Conservation (phyloP, 2,329 filamentous ascomycete genomes). For the Pseudogymnoascus verrucosus region DNA sequence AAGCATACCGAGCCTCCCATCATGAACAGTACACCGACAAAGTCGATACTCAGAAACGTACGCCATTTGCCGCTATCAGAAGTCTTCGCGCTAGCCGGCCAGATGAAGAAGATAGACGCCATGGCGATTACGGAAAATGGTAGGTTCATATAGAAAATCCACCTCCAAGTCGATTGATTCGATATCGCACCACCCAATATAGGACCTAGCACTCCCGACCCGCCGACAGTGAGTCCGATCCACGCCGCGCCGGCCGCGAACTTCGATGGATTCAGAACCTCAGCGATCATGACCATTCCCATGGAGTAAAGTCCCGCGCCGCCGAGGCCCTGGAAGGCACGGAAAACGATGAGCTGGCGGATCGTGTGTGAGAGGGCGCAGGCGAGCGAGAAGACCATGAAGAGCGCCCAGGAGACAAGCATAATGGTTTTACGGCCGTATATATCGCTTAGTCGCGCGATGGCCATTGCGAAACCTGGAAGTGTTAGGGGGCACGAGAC, state of each 20-base stretch:
- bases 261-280: slow-evolving; percentile 37
- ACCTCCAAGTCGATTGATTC: slow-evolving; percentile 17
- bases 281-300: slow-evolving; percentile 31
- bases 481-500: neutral
- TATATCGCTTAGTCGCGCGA: slow-evolving; percentile 9
- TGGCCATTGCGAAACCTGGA: slow-evolving; percentile 9
- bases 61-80: neutral
- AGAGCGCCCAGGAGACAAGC: neutral
- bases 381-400: slow-evolving; percentile 11
- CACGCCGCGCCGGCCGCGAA: slow-evolving; percentile 38
- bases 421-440: slow-evolving; percentile 9
- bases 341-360: slow-evolving; percentile 19
- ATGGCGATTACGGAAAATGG: neutral
- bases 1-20: slow-evolving; percentile 3
- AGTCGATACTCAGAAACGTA: slow-evolving; percentile 3
- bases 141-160: slow-evolving; percentile 50
- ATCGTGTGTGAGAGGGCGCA: slow-evolving; percentile 7
- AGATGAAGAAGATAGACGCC: neutral
- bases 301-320: slow-evolving; percentile 31
- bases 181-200: slow-evolving; percentile 21
- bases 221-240: slow-evolving; percentile 35
- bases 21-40: slow-evolving; percentile 8
- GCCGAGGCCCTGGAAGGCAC: slow-evolving; percentile 27
- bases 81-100: neutral
- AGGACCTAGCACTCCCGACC: slow-evolving; percentile 20